Conservation (phyloP, 1,284 basidiomycete genomes). For the Apiotrichum siamense region DNA sequence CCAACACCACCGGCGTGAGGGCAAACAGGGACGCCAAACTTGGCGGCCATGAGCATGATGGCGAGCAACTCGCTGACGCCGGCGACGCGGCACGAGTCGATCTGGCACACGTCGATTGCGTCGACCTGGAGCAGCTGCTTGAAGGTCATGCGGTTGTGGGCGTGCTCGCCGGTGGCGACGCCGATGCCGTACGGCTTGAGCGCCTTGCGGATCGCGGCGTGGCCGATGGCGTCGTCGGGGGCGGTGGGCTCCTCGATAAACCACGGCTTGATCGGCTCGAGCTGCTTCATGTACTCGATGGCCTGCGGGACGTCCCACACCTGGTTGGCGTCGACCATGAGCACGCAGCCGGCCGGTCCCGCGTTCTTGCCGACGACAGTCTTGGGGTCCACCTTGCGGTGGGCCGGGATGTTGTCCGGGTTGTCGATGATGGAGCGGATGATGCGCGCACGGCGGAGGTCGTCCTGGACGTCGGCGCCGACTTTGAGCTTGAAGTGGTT, state of each 20-base stretch:
- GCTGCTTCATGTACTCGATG: slow-evolving; percentile 78
- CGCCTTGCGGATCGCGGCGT: slow-evolving; percentile 51
- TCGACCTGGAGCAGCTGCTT: slow-evolving; percentile 91
- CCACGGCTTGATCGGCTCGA: slow-evolving; percentile 86
- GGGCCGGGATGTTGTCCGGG: slow-evolving; percentile 51
- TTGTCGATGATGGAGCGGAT: slow-evolving; percentile 93
- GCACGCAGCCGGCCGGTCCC: slow-evolving; percentile 82
- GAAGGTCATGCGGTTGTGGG: slow-evolving; percentile 94
- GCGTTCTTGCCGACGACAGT: slow-evolving; percentile 80
- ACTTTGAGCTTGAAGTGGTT: slow-evolving; percentile 99
- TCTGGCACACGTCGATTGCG: slow-evolving; percentile 92
- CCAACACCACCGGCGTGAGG: slow-evolving; percentile 92
- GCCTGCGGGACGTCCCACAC: slow-evolving; percentile 93
- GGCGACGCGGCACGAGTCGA: slow-evolving; percentile 87
- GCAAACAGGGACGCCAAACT: slow-evolving; percentile 77
- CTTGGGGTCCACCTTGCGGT: slow-evolving; percentile 57
- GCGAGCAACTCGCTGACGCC: slow-evolving; percentile 89
- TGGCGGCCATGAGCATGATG: slow-evolving; percentile 89
- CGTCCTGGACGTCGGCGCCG: slow-evolving; percentile 71
- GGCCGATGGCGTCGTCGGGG: slow-evolving; percentile 68
- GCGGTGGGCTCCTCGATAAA: slow-evolving; percentile 96
- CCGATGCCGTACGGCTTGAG: slow-evolving; percentile 79
- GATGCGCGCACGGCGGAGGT: slow-evolving; percentile 76
- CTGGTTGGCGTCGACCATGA: slow-evolving; percentile 95
- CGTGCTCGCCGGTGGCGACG: slow-evolving; percentile 93